Percentiles rank a stretch among this genome's conserved stretches.
Evolutionary conservation across 352 stramenopile genomes (phyloP).

Genomic region (Phytophthora pini): DNA sequence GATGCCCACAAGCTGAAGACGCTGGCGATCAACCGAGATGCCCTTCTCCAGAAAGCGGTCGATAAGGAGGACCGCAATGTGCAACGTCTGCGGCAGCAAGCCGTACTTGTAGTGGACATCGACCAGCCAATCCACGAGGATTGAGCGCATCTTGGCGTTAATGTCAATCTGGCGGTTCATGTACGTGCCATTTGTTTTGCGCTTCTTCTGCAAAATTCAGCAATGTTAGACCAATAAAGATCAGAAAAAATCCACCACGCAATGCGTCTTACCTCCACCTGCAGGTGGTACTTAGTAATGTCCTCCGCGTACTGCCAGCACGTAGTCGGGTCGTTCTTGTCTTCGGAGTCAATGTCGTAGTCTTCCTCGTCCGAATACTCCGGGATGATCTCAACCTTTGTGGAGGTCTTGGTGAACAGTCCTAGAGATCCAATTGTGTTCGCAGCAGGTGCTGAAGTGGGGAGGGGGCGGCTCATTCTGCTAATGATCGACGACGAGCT

Average conservation of each 20-base stretch:
- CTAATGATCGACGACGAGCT: constrained; percentile 36
- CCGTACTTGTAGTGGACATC: constrained; percentile 90
- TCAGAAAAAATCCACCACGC: constrained; percentile 2
- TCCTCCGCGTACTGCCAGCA: constrained; percentile 88
- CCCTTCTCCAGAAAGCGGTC: constrained; percentile 83
- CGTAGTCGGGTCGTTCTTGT: constrained; percentile 63
- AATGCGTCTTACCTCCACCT: constrained; percentile 52
- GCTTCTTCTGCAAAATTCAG: constrained; percentile 49
- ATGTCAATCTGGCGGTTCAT: constrained; percentile 96
- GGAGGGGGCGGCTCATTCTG: constrained; percentile 28
- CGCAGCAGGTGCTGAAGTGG: constrained; percentile 41
- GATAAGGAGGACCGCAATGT: constrained; percentile 87
- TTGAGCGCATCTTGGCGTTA: constrained; percentile 99
- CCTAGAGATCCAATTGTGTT: constrained; percentile 46
- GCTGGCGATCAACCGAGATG: constrained; percentile 73
- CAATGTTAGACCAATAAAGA: constrained; percentile 4
- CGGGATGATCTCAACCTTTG: constrained; percentile 32
- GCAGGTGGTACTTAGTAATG: constrained; percentile 83
- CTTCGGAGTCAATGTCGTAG: constrained; percentile 80
- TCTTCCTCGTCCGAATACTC: constrained; percentile 28
- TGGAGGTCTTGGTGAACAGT: constrained; percentile 33
- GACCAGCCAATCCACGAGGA: constrained; percentile 99
- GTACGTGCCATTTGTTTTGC: constrained; percentile 69
- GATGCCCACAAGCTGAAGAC: constrained; percentile 96
- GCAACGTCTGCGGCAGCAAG: constrained; percentile 78